Evolutionary conservation across 805 yeast genomes (phyloP), one percentile per base, ranked within the genome.

Genomic region (Hanseniaspora osmophila): DNA sequence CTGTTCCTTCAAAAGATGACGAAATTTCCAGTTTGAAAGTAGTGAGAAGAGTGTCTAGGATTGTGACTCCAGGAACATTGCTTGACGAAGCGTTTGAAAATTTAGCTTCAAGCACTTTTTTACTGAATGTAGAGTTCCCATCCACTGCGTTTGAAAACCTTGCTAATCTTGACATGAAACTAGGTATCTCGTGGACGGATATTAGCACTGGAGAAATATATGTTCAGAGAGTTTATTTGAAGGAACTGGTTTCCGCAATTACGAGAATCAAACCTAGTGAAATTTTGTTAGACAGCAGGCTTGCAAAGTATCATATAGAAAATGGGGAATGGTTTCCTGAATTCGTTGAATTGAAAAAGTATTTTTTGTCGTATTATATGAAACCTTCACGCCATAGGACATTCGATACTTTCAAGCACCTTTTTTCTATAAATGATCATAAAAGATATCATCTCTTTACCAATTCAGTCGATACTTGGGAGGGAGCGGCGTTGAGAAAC

Each of bases 21-120:
- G 35, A 71, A 81, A 17, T 74, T 73, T 38, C 16, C 38, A 16
- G 18, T 13, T 35, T 35, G 18, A 35, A 35, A 16, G 38, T 35
- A n/a, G 16, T 35, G 18, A 67, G 98, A 41, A 79, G 84, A 32
- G 77, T 92, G 0, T 72, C 85, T 6, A 67, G 96, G 38, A 75
- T 90, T 7, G 76, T 92, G 1, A 81, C 96, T 0, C 96, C 96
- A 0, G 98, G 98, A 0, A 90, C 97, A 0, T 70, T 90, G 32
- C 74, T 90, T 10, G 95, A 85, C 55, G 96, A 90, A 54, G 77
- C 82, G 0, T 79, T 90, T 49, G 65, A 90, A 55, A 83, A 86
- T 57, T 76, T 75, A 47, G 75, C 75, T 48, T 71, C 74, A 42
- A 83, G 83, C 52, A 85, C 87, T 55, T 86, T 70, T 56, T 63